phyloP scores from a whole-genome alignment of 2,329 filamentous ascomycete genomes.

The Fusarium sp. region DNA sequence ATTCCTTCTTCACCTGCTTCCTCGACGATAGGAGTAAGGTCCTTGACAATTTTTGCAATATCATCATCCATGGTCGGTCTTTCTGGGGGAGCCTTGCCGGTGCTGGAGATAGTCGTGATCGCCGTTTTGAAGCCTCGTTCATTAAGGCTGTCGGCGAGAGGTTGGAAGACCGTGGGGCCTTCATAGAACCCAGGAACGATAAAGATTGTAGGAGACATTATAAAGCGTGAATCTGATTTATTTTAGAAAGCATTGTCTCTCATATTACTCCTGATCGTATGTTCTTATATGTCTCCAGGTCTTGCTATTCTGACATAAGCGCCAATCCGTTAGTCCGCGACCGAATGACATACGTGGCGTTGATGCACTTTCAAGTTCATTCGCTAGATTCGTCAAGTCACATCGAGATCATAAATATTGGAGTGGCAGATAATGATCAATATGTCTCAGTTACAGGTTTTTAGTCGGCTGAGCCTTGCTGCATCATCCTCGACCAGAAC shows the following conservation, averaged over 20 bases:
- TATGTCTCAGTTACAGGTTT: accelerated
- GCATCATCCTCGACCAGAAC: background rate
- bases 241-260: accelerated
- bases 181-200: background rate
- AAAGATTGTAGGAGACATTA: background rate
- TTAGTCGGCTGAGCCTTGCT: background rate
- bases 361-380: no score
- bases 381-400: background rate
- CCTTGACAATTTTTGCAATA: background rate
- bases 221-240: accelerated
- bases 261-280: accelerated
- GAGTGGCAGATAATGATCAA: background rate
- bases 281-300: background rate
- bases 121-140: background rate
- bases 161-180: background rate
- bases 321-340: background rate
- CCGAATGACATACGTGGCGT: background rate
- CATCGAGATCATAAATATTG: no score
- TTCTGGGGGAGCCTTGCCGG: background rate
- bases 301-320: background rate
- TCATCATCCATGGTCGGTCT: background rate
- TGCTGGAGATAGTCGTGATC: background rate
- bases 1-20: background rate
- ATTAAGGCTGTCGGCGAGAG: background rate
- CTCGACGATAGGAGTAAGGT: background rate